Percentiles rank a stretch among this genome's conserved stretches.
phyloP scores from a whole-genome alignment of 2,329 filamentous ascomycete species.

The Cladobotryum mycophilum region DNA sequence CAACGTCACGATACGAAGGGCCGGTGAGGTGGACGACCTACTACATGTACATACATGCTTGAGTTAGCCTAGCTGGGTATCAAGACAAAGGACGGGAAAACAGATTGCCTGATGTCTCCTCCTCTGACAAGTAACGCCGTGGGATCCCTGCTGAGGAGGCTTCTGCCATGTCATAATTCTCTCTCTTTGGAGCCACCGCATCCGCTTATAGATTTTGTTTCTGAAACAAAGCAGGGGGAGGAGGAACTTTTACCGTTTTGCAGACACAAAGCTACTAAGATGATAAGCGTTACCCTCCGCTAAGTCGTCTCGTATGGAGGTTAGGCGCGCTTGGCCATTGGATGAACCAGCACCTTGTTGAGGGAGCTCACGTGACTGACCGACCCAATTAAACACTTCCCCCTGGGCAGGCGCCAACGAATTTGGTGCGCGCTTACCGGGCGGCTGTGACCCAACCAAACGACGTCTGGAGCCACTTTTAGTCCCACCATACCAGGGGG shows the following conservation, averaged over 20 bases:
- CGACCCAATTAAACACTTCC: too few species aligned
- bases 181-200: neutral
- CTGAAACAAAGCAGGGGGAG: constrained; percentile 6
- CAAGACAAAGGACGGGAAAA: neutral
- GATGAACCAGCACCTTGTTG: constrained; percentile 1
- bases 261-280: too few species aligned
- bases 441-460: neutral
- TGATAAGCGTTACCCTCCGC: too few species aligned
- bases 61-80: neutral
- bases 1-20: too few species aligned
- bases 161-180: neutral
- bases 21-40: too few species aligned
- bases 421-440: constrained; percentile 4
- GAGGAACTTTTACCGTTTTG: neutral
- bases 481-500: neutral
- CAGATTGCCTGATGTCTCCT: too few species aligned
- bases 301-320: neutral
- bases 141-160: too few species aligned
- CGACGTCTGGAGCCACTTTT: neutral
- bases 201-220: neutral
- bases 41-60: too few species aligned
- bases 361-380: constrained; percentile 5
- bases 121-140: too few species aligned
- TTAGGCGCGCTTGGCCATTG: constrained; percentile 5
- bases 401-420: constrained; percentile 2